These are phyloP conservation scores for Phytophthora sojae DNA, from an alignment of 352 stramenopile species.

Conservation along the genomic window DNA sequence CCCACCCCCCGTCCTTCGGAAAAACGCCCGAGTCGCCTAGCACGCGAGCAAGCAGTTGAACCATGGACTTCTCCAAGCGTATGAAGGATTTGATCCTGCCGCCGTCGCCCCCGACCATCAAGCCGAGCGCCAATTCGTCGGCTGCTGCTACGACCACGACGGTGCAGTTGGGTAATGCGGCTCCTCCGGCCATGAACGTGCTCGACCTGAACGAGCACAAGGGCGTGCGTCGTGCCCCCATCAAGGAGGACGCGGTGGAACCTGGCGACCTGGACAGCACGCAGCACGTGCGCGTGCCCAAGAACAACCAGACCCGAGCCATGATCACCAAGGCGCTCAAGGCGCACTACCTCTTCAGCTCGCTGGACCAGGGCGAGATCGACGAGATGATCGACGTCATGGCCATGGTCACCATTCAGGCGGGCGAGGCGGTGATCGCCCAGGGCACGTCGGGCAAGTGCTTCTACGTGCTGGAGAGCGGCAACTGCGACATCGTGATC, in stretches of 20 bases:
- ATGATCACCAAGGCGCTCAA: slow-evolving; percentile 87
- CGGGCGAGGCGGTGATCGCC: slow-evolving; percentile 72
- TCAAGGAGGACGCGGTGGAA: slow-evolving; percentile 83
- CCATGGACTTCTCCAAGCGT: slow-evolving; percentile 79
- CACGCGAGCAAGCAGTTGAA: slow-evolving; percentile 15
- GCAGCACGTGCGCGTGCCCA: slow-evolving; percentile 65
- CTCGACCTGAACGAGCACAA: slow-evolving; percentile 67
- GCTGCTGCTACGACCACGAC: slow-evolving; percentile 27
- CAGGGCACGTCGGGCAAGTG: slow-evolving; percentile 90
- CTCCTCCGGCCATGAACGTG: slow-evolving; percentile 36
- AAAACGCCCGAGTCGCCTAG: slow-evolving; percentile 19
- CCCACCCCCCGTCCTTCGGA: slow-evolving; percentile 1
- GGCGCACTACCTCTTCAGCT: slow-evolving; percentile 86
- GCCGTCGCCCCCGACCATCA: slow-evolving; percentile 56
- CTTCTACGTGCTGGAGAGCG: slow-evolving; percentile 95
- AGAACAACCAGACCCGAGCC: slow-evolving; percentile 73
- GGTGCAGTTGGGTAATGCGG: slow-evolving; percentile 34
- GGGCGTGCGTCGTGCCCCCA: slow-evolving; percentile 72
- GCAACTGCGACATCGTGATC: slow-evolving; percentile 88
- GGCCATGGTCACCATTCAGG: slow-evolving; percentile 74
- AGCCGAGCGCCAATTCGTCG: slow-evolving; percentile 53
- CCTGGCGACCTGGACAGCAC: slow-evolving; percentile 60
- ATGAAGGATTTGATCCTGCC: slow-evolving; percentile 79
- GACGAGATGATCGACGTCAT: slow-evolving; percentile 90
- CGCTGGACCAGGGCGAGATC: slow-evolving; percentile 74